Percentiles rank a stretch among this genome's conserved stretches.
Evolutionary conservation across 2,329 filamentous ascomycete genomes (phyloP).

Genomic region (Penicillium sp.): DNA sequence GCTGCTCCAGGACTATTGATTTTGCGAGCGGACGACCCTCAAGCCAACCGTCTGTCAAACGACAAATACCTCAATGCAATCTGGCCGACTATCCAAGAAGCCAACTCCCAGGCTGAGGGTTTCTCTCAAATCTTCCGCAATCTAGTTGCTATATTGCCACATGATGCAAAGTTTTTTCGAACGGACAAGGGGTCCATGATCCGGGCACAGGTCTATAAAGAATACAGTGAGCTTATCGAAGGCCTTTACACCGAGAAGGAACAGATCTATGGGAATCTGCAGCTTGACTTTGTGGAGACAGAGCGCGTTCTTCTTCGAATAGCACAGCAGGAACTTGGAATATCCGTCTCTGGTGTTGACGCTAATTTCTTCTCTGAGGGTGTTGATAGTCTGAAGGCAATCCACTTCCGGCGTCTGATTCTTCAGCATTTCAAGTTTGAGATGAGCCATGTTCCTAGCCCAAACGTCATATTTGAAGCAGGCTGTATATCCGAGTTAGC

Average conservation of each 20-base stretch:
- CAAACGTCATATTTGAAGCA: slow-evolving; percentile 46
- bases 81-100: slow-evolving; percentile 39
- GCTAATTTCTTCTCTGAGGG: slow-evolving; percentile 48
- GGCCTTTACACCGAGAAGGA: slow-evolving; percentile 25
- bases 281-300: slow-evolving; percentile 32
- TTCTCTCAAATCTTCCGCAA: slow-evolving; percentile 47
- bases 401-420: slow-evolving; percentile 46
- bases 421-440: slow-evolving; percentile 40
- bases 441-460: slow-evolving; percentile 26
- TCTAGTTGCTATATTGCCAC: slow-evolving; percentile 38
- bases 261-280: slow-evolving; percentile 27
- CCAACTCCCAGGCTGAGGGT: slow-evolving; percentile 43
- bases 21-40: slow-evolving; percentile 25
- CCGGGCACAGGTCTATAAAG: slow-evolving; percentile 48
- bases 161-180: slow-evolving; percentile 42
- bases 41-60: slow-evolving; percentile 21
- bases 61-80: slow-evolving; percentile 38
- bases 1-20: slow-evolving; percentile 31
- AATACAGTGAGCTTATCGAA: slow-evolving; percentile 47
- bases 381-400: slow-evolving; percentile 49
- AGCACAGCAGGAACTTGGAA: slow-evolving; percentile 33
- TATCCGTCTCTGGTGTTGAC: slow-evolving; percentile 30
- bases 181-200: slow-evolving; percentile 58
- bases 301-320: slow-evolving; percentile 32
- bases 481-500: slow-evolving; percentile 42